Evolutionary conservation across 768 basidiomycete genomes (phyloP), one percentile per base, ranked within the genome.

Genomic region (Suillus paluster): DNA sequence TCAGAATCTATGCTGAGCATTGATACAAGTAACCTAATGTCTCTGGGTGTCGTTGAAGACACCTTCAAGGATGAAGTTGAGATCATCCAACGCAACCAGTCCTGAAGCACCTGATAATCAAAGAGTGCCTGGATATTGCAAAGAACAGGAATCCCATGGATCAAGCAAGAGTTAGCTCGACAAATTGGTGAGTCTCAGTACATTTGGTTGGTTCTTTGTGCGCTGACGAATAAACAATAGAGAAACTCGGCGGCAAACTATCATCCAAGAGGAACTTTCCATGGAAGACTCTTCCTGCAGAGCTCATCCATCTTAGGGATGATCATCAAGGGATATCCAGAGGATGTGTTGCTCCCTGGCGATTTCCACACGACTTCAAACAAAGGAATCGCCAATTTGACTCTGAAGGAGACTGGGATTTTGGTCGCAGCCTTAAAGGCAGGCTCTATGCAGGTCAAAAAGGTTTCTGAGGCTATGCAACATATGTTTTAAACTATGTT

Each of bases 241-340:
- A 21, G 21, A 21, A 45, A 45, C 44, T 45, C 0, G 21, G 21
- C 1, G 3, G 44, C 44, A 45, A 45, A 7, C 44, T 45, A 14
- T 45, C 44, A 1, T 45, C 44, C 44, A 45, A 45, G 44, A 34
- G 44, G 19, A 59, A 44, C 30, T 59, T 59, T 48, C 58, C 58
- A 48, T 59, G 58, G 58, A 46, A 44, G 21, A 59, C 44, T 34
- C 44, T 59, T 30, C 23, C 44, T 23, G 25, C 19, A 3, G 48
- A 46, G 34, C 45, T 59, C 21, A 38, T 38, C 8, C 8, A 9
- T 30, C 58, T 46, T 3, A n/a, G 21, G 57, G 23, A 48, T 59
- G 15, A 38, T 59, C 12, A 49, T 59, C 33, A 21, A 7, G 12
- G 44, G 44, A 21, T 59, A 45, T 42, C 58, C 44, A 33, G 25